Evolutionary conservation across 2,329 filamentous ascomycete genomes (phyloP), one percentile per base, ranked within the genome.

Genomic region (Neonectria sp.): DNA sequence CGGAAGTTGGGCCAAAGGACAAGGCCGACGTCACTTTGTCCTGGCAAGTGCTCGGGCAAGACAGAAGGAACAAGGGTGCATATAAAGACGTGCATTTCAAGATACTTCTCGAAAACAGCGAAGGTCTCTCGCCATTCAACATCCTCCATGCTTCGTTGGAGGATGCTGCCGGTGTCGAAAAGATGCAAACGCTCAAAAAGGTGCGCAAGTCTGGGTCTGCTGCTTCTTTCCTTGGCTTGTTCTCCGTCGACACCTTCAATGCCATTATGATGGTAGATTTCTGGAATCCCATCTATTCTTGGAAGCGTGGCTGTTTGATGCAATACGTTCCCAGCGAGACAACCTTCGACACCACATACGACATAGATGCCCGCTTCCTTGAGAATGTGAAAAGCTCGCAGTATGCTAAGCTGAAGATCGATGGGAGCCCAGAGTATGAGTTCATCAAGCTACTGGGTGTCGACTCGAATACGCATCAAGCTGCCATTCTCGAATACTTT

Each of bases 281-380:
- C 48, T 65, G 62, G 24, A 65, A 65, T 43, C 62, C 62, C 21
- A 49, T 65, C 12, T 65, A 65, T 29, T 59, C 55, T 4, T 65
- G 62, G 62, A 59, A 45, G 21, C 33, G 62, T 17, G 55, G 55
- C 24, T 11, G 33, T 11, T 37, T 65, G 21, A 65, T 65, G 62
- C 24, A 46, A 9, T 65, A 65, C 33, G 31, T 65, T 6, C 62
- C 60, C 6, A 12, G 35, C 12, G 35, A 55, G n/a, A 40, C 62
- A 3, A 53, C 17, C 8, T 53, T n/a, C n/a, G 21, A 53, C 11
- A 33, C 43, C 4, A 17, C 48, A 9, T 60, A 43, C 15, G 58
- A 53, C 37, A 8, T 60, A 5, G 58, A 53, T 21, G 25, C 24
- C 6, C 33, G 21, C 6, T 60, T 60, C 35, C 31, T 60, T 7